Base-by-base conservation (phyloP, 768 basidiomycete genomes). In the Tephrocybe sp. region DNA sequence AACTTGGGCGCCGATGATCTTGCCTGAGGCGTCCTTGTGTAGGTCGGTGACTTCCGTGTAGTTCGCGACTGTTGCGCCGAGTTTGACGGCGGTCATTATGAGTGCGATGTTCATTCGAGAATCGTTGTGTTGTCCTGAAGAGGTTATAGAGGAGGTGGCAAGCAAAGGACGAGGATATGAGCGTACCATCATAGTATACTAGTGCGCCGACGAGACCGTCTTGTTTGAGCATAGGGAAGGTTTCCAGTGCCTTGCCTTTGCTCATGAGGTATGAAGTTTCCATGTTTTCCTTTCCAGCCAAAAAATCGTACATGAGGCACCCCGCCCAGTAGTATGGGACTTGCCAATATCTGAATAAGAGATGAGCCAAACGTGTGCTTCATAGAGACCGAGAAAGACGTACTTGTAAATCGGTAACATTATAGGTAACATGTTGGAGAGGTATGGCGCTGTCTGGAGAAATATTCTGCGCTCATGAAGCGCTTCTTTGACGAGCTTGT, bases 281-380 rank as follows among this genome's bases (percentile, higher is more conserved):
- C 92, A 97, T 97, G 66, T 97, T 97, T 66, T 97, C 91, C 66
- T 88, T 88, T 0, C 95, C 95, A 7, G 95, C 95, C 16, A 99
- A 75, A 25, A 97, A 33, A 64, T 99, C 95, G 71, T 99, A 99
- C 75, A 97, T 72, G 72, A 97, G 98, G 73, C 90, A 94, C 3
- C 95, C 95, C 2, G 83, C 84, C 74, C 82, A 93, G 68, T 97
- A 97, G 69, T 98, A 99, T 0, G 95, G 95, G 12, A 97, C 78
- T 61, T 97, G 94, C 94, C 94, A 98, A 67, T 92, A 94, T 53
- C 87, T 88, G 45, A 7, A 24, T n/a, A 24, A 22, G 25, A 4
- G 42, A 23, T 42, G 40, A 12, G 52, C 38, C 42, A 7, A 52
- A 24, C 10, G n/a, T 16, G 27, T 9, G 31, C 2, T 12, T 6